phyloP scores from a whole-genome alignment of 2,329 filamentous ascomycete species.

The Xylaria sp. region DNA sequence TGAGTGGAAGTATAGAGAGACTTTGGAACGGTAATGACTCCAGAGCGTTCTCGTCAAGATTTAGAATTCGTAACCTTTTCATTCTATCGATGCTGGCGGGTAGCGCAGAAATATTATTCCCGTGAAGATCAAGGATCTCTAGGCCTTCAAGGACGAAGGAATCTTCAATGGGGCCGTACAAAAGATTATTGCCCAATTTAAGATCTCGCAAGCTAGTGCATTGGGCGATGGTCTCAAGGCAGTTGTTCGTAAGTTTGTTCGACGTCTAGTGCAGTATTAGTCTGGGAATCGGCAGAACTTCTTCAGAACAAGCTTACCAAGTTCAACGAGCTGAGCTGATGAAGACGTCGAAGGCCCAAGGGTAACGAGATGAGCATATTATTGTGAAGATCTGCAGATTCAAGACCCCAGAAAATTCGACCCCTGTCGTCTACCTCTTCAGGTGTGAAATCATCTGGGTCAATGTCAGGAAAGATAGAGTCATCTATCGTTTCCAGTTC shows the following conservation, averaged over 20 bases:
- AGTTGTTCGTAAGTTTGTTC: constrained; percentile 80
- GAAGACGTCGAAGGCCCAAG: constrained; percentile 77
- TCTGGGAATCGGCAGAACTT: constrained; percentile 5
- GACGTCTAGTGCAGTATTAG: constrained; percentile 68
- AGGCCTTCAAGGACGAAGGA: constrained; percentile 75
- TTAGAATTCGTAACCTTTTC: constrained; percentile 76
- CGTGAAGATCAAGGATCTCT: constrained; percentile 83
- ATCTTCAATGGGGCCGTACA: constrained; percentile 74
- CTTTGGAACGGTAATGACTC: constrained; percentile 75
- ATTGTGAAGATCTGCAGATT: constrained; percentile 85
- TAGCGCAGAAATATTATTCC: constrained; percentile 79
- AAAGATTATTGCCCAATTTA: constrained; percentile 80
- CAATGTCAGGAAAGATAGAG: constrained; percentile 79
- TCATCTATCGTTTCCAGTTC: constrained; percentile 81
- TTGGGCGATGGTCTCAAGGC: constrained; percentile 78
- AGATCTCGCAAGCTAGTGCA: constrained; percentile 80
- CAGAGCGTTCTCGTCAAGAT: constrained; percentile 83
- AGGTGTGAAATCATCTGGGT: constrained; percentile 59
- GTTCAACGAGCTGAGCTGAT: constrained; percentile 82
- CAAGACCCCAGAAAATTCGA: constrained; percentile 83
- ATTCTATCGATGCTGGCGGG: constrained; percentile 76
- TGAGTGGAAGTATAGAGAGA: constrained; percentile 74
- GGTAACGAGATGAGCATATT: constrained; percentile 81
- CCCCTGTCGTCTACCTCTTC: constrained; percentile 73
- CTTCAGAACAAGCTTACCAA: constrained; percentile 64